Percentiles rank a stretch among this genome's conserved stretches.
Conservation (phyloP, 192 early-diverging fungal genomes). For the Backusella parvicylindrica region DNA sequence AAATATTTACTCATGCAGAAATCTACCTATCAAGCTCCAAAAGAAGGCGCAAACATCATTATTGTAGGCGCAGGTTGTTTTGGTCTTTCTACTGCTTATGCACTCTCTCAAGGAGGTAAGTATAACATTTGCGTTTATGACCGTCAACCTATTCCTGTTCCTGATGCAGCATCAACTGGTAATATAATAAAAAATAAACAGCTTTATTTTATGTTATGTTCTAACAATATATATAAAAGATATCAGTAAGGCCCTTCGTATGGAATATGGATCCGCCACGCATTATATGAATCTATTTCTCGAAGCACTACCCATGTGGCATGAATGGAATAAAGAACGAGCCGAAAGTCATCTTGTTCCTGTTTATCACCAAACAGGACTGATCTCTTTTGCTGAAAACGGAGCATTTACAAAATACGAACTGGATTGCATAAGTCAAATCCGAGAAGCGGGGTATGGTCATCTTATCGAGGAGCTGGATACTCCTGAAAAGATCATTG, state of each 20-base stretch:
- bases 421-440: conserved; percentile 10
- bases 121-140: conserved; percentile 33
- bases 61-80: conserved; percentile 40
- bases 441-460: conserved; percentile 21
- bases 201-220: background rate
- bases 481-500: conserved; percentile 14
- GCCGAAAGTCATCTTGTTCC: background rate
- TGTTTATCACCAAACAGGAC: conserved; percentile 23
- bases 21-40: conserved; percentile 10
- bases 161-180: conserved; percentile 39
- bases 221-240: background rate
- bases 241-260: conserved; percentile 34
- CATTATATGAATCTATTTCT: conserved; percentile 17
- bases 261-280: conserved; percentile 27
- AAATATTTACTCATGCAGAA: background rate
- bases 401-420: conserved; percentile 22
- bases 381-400: conserved; percentile 17
- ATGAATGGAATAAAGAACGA: conserved; percentile 27
- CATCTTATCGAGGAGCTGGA: conserved; percentile 24
- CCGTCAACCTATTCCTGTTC: conserved; percentile 24
- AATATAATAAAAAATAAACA: background rate
- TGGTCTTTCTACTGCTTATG: conserved; percentile 33
- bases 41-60: conserved; percentile 24
- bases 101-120: conserved; percentile 18
- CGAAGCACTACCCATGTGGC: conserved; percentile 25